Conservation (phyloP, 805 yeast genomes). For the Starmerella apis region DNA sequence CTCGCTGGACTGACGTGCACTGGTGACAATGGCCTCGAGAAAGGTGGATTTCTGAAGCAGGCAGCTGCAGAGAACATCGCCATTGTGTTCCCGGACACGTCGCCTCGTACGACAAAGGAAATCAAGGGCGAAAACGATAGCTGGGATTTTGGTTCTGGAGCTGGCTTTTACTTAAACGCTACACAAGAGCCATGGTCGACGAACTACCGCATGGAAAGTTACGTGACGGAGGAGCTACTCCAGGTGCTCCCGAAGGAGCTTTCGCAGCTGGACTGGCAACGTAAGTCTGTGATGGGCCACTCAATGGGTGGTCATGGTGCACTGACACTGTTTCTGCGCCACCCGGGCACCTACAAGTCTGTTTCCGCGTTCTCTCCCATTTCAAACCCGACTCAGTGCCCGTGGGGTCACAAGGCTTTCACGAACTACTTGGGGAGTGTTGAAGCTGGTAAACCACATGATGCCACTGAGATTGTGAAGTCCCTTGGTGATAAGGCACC, state of each 20-base stretch:
- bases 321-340: conserved; percentile 51
- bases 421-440: conserved; percentile 54
- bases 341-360: conserved; percentile 63
- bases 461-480: conserved; percentile 69
- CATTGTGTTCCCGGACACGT: conserved; percentile 88
- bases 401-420: conserved; percentile 87
- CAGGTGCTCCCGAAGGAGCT: conserved; percentile 35
- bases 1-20: conserved; percentile 88
- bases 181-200: conserved; percentile 57
- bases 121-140: conserved; percentile 57
- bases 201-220: conserved; percentile 79
- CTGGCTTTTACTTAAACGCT: conserved; percentile 89
- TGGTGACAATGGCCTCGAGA: conserved; percentile 86
- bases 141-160: conserved; percentile 91
- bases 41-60: conserved; percentile 67
- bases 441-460: conserved; percentile 60
- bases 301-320: conserved; percentile 99
- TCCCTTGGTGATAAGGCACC: conserved; percentile 39
- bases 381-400: conserved; percentile 60
- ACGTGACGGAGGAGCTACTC: conserved; percentile 66
- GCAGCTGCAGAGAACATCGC: conserved; percentile 74
- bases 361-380: conserved; percentile 90
- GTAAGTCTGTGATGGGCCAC: conserved; percentile 79
- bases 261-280: conserved; percentile 43
- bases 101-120: conserved; percentile 49